phyloP scores from a whole-genome alignment of 2,329 filamentous ascomycete species.

The Pseudogymnoascus destructans region DNA sequence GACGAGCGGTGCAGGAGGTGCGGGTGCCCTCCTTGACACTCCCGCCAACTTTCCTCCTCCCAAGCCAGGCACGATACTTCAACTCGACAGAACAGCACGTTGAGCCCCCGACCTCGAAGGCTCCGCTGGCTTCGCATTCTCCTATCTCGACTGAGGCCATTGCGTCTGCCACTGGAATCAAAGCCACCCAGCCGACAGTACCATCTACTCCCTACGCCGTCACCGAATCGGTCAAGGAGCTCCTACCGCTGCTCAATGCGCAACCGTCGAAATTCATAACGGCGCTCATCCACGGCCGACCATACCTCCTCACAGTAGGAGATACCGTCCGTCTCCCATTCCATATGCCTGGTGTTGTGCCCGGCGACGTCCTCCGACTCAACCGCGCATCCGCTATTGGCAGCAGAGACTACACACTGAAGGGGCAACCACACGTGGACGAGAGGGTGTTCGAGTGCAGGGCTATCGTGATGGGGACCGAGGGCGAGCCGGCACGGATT shows the following conservation, averaged over 20 bases:
- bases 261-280: conserved; percentile 70
- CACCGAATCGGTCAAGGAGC: conserved; percentile 41
- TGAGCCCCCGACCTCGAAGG: conserved; percentile 25
- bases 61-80: conserved; percentile 32
- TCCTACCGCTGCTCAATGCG: conserved; percentile 58
- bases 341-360: conserved; percentile 59
- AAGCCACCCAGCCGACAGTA: conserved; percentile 14
- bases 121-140: conserved; percentile 10
- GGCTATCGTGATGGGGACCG: conserved; percentile 71
- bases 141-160: conserved; percentile 10
- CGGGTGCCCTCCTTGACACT: conserved; percentile 31
- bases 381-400: conserved; percentile 76
- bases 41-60: conserved; percentile 39
- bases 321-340: conserved; percentile 68
- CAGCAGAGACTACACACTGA: conserved; percentile 79
- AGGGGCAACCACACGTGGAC: conserved; percentile 70
- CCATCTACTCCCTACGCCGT: conserved; percentile 27
- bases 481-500: conserved; percentile 63
- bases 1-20: conserved; percentile 51
- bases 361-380: conserved; percentile 77
- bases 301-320: conserved; percentile 67
- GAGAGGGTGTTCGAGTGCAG: conserved; percentile 74
- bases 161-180: neutral
- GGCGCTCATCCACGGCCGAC: conserved; percentile 63
- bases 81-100: conserved; percentile 39